These are phyloP conservation scores for Pseudopithomyces maydicus DNA, from an alignment of 2,329 filamentous ascomycete species.

Conservation along the genomic window DNA sequence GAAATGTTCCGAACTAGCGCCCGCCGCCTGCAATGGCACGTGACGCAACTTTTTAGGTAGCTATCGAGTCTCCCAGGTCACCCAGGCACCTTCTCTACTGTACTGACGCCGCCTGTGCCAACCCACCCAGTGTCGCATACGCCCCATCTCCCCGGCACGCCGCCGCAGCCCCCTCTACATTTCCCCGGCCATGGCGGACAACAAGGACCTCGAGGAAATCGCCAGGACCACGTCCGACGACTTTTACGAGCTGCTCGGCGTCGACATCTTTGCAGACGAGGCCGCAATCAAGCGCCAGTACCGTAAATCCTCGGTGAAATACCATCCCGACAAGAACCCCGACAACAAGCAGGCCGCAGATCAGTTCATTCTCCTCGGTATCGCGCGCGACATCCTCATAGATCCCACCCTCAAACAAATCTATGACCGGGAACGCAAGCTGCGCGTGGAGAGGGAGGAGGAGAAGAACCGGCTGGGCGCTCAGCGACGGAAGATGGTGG, in stretches of 20 bases:
- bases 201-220: constrained; percentile 50
- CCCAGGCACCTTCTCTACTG: too few species aligned
- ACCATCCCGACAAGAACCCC: constrained; percentile 90
- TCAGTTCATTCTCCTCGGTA: constrained; percentile 84
- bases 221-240: constrained; percentile 57
- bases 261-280: constrained; percentile 68
- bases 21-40: background rate
- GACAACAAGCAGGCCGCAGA: constrained; percentile 66
- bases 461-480: constrained; percentile 76
- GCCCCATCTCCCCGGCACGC: background rate
- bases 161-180: background rate
- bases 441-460: constrained; percentile 70
- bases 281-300: constrained; percentile 83
- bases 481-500: constrained; percentile 75
- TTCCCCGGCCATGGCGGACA: constrained; percentile 38
- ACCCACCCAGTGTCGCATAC: background rate
- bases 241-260: constrained; percentile 76
- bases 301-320: constrained; percentile 82
- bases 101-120: background rate
- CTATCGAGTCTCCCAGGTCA: too few species aligned
- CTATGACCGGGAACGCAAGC: constrained; percentile 79
- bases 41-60: background rate
- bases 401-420: constrained; percentile 71
- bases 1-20: constrained; percentile 12
- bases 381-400: constrained; percentile 82